Evolutionary conservation across 352 stramenopile species (phyloP).

Genomic region (Pythium volutum): DNA sequence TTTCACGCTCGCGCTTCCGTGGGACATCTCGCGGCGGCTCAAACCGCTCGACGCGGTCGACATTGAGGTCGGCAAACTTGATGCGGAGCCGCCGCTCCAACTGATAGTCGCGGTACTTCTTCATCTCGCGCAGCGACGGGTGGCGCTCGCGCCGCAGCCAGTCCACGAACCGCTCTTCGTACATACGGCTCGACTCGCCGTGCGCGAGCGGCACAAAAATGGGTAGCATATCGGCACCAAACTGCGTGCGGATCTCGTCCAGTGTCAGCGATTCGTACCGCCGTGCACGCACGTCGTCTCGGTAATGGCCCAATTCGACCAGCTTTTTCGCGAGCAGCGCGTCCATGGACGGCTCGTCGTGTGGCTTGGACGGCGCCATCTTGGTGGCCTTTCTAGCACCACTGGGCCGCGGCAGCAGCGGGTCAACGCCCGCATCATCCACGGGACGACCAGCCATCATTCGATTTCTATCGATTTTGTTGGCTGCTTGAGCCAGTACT

Average conservation of each 20-base stretch:
- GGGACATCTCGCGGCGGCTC: neutral
- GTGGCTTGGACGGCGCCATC: neutral
- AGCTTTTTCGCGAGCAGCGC: constrained; percentile 9
- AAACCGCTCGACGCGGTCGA: neutral
- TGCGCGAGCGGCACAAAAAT: constrained; percentile 22
- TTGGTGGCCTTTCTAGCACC: neutral
- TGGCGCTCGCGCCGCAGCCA: constrained; percentile 12
- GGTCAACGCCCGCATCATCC: neutral
- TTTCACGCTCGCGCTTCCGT: neutral
- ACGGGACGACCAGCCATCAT: neutral
- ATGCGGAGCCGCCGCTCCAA: constrained; percentile 22
- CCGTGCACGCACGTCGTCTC: neutral
- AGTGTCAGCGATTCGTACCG: neutral
- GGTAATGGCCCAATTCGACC: constrained; percentile 14
- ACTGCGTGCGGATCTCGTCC: constrained; percentile 4
- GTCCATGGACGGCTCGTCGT: neutral
- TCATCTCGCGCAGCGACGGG: constrained; percentile 8
- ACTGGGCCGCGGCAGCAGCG: neutral
- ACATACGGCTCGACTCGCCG: constrained; percentile 12
- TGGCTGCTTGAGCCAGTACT: too few species aligned
- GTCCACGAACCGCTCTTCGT: constrained; percentile 19
- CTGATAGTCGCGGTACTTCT: neutral
- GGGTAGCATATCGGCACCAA: constrained; percentile 6
- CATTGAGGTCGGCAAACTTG: constrained; percentile 17
- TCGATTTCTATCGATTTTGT: too few species aligned